Conservation (phyloP, 176 grass and related monocot genomes). For the Miscanthus lutarioriparius region DNA sequence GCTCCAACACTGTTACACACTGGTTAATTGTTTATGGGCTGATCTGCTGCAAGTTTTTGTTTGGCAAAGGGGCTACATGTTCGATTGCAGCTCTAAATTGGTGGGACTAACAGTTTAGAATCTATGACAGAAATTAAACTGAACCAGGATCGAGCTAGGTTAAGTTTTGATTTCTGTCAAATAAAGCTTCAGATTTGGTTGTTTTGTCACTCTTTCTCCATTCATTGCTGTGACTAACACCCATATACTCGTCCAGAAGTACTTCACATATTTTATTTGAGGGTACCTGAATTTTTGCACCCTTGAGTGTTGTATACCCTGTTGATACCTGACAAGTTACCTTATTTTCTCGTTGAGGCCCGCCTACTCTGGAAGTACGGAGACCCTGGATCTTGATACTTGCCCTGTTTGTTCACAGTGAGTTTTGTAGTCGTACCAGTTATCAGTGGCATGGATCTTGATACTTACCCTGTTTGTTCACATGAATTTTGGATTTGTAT, state of each 20-base stretch:
- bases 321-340: background rate
- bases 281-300: background rate
- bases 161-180: conserved; percentile 27
- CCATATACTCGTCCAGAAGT: background rate
- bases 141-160: conserved; percentile 6
- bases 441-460: background rate
- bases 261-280: background rate
- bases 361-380: background rate
- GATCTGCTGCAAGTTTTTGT: conserved; percentile 11
- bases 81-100: conserved; percentile 3
- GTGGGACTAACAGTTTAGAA: conserved; percentile 14
- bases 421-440: background rate
- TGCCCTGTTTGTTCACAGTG: background rate
- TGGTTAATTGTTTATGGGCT: background rate
- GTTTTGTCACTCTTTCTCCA: background rate
- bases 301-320: background rate
- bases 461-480: background rate
- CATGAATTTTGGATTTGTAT: background rate
- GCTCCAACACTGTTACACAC: background rate
- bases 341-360: background rate
- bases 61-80: background rate
- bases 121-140: conserved; percentile 13
- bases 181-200: conserved; percentile 40
- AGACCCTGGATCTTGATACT: background rate
- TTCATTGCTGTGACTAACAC: background rate